These are phyloP conservation scores for Colletotrichum australisinense DNA, from an alignment of 2,329 filamentous ascomycete species.

Conservation along the genomic window DNA sequence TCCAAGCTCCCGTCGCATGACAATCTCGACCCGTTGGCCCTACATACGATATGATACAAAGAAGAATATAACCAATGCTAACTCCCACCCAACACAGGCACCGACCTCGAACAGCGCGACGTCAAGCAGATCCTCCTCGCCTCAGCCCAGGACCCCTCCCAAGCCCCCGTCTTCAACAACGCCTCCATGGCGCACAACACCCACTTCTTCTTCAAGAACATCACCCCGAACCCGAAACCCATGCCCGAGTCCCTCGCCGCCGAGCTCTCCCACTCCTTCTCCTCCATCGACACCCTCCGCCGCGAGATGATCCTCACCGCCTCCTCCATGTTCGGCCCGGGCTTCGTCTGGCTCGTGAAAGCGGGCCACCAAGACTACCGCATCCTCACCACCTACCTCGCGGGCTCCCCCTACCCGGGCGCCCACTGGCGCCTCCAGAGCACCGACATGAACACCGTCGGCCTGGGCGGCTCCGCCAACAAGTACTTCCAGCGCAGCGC, in stretches of 20 bases:
- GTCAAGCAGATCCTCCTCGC: slow-evolving; percentile 77
- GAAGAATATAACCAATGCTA: not conserved
- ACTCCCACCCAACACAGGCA: slow-evolving; percentile 59
- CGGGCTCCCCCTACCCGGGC: slow-evolving; percentile 86
- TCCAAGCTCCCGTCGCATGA: not conserved
- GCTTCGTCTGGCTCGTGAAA: slow-evolving; percentile 95
- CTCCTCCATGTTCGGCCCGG: slow-evolving; percentile 92
- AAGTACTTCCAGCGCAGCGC: slow-evolving; percentile 53
- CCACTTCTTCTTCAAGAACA: slow-evolving; percentile 79
- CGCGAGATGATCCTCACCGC: slow-evolving; percentile 85
- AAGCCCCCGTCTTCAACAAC: slow-evolving; percentile 90
- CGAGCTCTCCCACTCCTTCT: slow-evolving; percentile 78
- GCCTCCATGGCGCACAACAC: slow-evolving; percentile 97
- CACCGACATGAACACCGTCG: slow-evolving; percentile 76
- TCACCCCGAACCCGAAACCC: slow-evolving; percentile 54
- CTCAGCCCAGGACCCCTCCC: slow-evolving; percentile 81
- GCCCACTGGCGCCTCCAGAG: slow-evolving; percentile 82
- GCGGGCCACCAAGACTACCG: slow-evolving; percentile 62
- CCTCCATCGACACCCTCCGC: slow-evolving; percentile 84
- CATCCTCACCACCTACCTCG: slow-evolving; percentile 89
- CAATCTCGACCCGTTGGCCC: not conserved
- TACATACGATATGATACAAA: too few species aligned
- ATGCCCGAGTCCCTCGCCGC: slow-evolving; percentile 68
- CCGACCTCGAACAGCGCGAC: slow-evolving; percentile 69
- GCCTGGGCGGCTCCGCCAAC: slow-evolving; percentile 50